Evolutionary conservation across 805 yeast species (phyloP).

Genomic region (Wickerhamomyces bovis): DNA sequence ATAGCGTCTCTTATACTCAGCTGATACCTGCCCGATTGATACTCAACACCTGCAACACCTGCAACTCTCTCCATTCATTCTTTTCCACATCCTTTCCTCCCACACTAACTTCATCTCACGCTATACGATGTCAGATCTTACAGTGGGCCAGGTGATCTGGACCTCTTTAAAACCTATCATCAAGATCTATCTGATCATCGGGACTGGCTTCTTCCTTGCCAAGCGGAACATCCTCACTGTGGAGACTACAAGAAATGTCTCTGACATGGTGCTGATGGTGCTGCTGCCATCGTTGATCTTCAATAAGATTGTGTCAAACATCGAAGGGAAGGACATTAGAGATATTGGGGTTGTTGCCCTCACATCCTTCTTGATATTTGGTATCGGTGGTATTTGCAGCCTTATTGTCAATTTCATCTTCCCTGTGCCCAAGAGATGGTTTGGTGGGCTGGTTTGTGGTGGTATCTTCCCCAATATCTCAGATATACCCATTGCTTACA

Average conservation of each 20-base stretch:
- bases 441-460: conserved; percentile 67
- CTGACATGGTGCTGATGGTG: conserved; percentile 61
- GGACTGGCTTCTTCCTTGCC: conserved; percentile 60
- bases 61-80: no score
- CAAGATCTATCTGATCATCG: conserved; percentile 70
- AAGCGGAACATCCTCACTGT: conserved; percentile 57
- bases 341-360: conserved; percentile 60
- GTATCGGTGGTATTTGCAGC: conserved; percentile 39
- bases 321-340: conserved; percentile 63
- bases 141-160: conserved; percentile 63
- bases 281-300: conserved; percentile 74
- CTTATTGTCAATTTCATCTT: conserved; percentile 38
- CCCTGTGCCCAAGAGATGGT: conserved; percentile 66
- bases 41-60: no score
- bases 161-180: conserved; percentile 81
- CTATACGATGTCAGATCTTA: background rate
- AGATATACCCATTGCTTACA: conserved; percentile 81
- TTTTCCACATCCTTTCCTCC: no score
- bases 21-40: no score
- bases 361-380: conserved; percentile 38
- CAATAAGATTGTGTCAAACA: conserved; percentile 60
- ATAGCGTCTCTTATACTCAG: no score
- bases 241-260: conserved; percentile 61
- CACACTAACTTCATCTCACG: no score
- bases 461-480: conserved; percentile 75